These are phyloP conservation scores for Pythium phragmitis DNA, from an alignment of 352 stramenopile genomes.

Conservation along the genomic window DNA sequence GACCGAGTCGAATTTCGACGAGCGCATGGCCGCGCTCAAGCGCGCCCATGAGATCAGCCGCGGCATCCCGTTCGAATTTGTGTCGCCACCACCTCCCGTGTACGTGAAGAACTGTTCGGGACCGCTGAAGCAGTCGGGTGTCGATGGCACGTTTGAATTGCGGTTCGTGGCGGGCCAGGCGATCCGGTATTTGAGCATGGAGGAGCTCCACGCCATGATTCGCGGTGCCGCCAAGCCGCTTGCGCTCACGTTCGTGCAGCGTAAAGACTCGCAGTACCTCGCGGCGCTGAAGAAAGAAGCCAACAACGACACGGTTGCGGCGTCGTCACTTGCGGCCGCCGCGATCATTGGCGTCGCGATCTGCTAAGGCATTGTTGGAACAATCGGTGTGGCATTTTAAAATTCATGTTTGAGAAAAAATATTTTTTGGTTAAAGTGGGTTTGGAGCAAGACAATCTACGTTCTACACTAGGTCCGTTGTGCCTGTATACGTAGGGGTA, in stretches of 20 bases:
- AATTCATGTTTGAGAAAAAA: too few relatives aligned
- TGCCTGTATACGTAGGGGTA: too few relatives aligned
- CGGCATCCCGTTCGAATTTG: slow-evolving; percentile 62
- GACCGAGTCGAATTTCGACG: slow-evolving; percentile 52
- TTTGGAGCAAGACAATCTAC: too few relatives aligned
- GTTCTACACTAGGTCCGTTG: too few relatives aligned
- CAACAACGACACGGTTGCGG: slow-evolving; percentile 25
- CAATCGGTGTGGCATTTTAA: too few relatives aligned
- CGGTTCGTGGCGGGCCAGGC: slow-evolving; percentile 50
- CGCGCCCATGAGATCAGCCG: slow-evolving; percentile 42
- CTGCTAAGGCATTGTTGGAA: slow-evolving; percentile 1
- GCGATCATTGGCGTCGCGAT: slow-evolving; percentile 29
- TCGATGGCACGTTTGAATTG: slow-evolving; percentile 64
- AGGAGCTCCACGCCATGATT: slow-evolving; percentile 64
- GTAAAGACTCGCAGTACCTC: slow-evolving; percentile 49
- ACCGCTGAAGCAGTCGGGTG: slow-evolving; percentile 43
- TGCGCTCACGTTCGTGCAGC: slow-evolving; percentile 59
- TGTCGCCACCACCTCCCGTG: slow-evolving; percentile 47
- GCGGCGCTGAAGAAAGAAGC: slow-evolving; percentile 29
- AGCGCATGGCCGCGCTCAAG: slow-evolving; percentile 52
- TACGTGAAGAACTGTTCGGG: slow-evolving; percentile 51
- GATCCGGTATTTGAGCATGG: slow-evolving; percentile 63
- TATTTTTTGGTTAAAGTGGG: too few relatives aligned
- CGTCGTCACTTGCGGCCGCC: slow-evolving; percentile 28
- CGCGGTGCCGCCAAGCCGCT: slow-evolving; percentile 56